These are phyloP conservation scores for Penicillium rolfsii DNA, from an alignment of 2,329 filamentous ascomycete genomes.

Conservation along the genomic window DNA sequence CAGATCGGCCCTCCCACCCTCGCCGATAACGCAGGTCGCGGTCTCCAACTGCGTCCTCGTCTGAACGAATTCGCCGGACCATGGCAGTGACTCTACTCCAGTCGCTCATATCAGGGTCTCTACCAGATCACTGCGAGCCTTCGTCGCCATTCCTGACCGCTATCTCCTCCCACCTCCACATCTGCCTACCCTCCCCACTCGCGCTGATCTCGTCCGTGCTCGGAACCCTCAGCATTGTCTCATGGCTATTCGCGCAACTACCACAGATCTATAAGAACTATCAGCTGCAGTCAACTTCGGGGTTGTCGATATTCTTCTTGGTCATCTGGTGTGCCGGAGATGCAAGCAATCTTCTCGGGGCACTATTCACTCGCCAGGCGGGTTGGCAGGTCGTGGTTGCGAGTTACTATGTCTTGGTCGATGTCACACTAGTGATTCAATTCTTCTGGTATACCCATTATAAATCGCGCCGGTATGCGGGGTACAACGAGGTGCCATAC, in stretches of 20 bases:
- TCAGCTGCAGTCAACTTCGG: constrained; percentile 64
- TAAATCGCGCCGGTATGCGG: constrained; percentile 51
- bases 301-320: constrained; percentile 67
- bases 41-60: not conserved
- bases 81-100: constrained; percentile 40
- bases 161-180: constrained; percentile 63
- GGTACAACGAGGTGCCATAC: constrained; percentile 33
- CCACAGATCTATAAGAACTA: constrained; percentile 73
- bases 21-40: constrained; percentile 5
- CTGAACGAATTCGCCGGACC: constrained; percentile 5
- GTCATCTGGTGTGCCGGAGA: constrained; percentile 69
- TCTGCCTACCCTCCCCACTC: constrained; percentile 66
- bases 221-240: constrained; percentile 64
- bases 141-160: constrained; percentile 59
- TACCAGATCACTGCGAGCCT: constrained; percentile 65
- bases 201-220: constrained; percentile 64
- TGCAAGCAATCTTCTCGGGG: constrained; percentile 64
- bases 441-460: constrained; percentile 68
- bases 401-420: constrained; percentile 68
- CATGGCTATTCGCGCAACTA: constrained; percentile 71
- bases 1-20: constrained; percentile 11
- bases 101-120: constrained; percentile 33
- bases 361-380: constrained; percentile 65
- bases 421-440: constrained; percentile 64
- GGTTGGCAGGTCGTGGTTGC: constrained; percentile 69